Evolutionary conservation across 768 basidiomycete species (phyloP).

Genomic region (Mycena epipterygia): DNA sequence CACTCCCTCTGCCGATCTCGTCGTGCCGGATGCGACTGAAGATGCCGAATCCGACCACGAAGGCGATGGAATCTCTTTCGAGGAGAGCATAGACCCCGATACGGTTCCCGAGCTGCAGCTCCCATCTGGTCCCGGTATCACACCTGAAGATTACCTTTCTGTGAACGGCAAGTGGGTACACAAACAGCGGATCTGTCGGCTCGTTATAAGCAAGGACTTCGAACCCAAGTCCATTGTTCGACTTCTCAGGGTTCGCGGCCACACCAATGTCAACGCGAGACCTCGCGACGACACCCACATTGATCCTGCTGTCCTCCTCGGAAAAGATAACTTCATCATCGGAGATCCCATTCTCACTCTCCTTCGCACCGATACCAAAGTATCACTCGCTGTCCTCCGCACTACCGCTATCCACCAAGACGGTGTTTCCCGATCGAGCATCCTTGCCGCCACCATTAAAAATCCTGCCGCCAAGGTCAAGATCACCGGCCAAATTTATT

Average conservation of each 20-base stretch:
- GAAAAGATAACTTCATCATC: constrained; percentile 2
- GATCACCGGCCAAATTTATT: constrained; percentile 13
- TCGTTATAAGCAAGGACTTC: constrained; percentile 13
- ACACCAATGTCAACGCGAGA: constrained; percentile 8
- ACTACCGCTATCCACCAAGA: constrained; percentile 24
- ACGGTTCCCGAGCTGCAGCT: constrained; percentile 21
- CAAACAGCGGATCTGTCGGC: constrained; percentile 18
- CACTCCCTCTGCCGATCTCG: not conserved
- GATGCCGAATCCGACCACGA: constrained; percentile 29
- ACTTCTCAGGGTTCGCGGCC: constrained; percentile 19
- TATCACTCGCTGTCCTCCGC: constrained; percentile 17
- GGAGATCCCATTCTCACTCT: constrained; percentile 24
- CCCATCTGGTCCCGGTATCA: constrained; percentile 16
- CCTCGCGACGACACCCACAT: constrained; percentile 15
- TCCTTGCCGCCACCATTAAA: constrained; percentile 2
- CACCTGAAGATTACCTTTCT: constrained; percentile 10
- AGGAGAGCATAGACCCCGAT: constrained; percentile 44
- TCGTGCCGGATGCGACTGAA: not conserved
- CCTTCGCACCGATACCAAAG: constrained; percentile 2
- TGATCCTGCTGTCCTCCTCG: constrained; percentile 12
- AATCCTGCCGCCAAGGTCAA: constrained; percentile 25
- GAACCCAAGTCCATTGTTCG: constrained; percentile 22
- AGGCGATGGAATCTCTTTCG: constrained; percentile 40
- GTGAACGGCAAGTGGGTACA: constrained; percentile 22
- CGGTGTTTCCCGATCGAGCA: constrained; percentile 5